Evolutionary conservation across 1,284 basidiomycete genomes (phyloP), one percentile per base, ranked within the genome.

Genomic region (Termitomyces sp.): DNA sequence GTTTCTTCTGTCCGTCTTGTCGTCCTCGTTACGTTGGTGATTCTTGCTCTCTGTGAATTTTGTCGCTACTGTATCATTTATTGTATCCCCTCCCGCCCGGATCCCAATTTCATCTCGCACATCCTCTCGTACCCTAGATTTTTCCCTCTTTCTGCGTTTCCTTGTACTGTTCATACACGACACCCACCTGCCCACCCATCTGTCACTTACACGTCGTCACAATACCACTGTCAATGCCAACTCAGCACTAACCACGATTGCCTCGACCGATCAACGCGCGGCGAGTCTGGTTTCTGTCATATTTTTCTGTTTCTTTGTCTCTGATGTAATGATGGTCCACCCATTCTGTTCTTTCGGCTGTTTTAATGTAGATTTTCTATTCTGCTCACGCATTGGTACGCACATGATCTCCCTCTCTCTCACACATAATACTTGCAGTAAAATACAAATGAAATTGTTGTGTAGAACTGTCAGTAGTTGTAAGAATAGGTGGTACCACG

Each of bases 1-100:
- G 19, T 26, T 26, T 16, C 24, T 26, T 37, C 24, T 26, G 45
- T 35, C 6, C 33, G 10, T 37, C 34, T 28, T 37, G 33, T 26
- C 14, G 24, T 46, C 11, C 19, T 49, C 38, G 28, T 16, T 40
- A 18, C 34, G 13, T 50, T 11, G 43, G 41, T 50, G 24, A 19
- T 26, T 31, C 33, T 34, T 21, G 18, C 31, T 34, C 19, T 41
- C 30, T 30, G 24, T 50, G 9, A 30, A 31, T 40, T 19, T 19
- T n/a, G 28, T 31, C 33, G 16, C 35, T 24, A 49, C 19, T 55
- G 46, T 55, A 55, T 55, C 42, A 41, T 49, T 21, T 46, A 49
- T 39, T 48, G 45, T 55, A 48, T 19, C 14, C 18, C 19, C 19
- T 3, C n/a, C 13, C 1, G 8, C 28, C 13, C 30, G 46, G 37